phyloP scores from a whole-genome alignment of 1,284 basidiomycete species.

The Coriolopsis trogii region DNA sequence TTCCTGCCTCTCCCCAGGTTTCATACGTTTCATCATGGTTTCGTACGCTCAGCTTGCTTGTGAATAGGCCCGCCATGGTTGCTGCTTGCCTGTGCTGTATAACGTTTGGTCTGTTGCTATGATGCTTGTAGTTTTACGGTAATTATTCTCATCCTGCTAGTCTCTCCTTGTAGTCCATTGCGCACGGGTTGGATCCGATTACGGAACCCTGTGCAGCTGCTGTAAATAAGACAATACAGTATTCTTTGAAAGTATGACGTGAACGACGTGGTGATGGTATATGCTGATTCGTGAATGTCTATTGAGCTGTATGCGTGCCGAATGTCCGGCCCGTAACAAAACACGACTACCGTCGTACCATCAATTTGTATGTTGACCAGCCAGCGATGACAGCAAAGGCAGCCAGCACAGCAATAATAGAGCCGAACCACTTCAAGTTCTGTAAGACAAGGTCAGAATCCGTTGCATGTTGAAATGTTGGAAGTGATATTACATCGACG shows the following conservation, averaged over 20 bases:
- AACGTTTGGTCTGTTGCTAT: constrained; percentile 19
- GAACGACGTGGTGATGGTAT: no score
- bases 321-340: not conserved
- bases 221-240: not conserved
- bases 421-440: constrained; percentile 79
- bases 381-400: constrained; percentile 83
- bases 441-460: not conserved
- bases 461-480: no score
- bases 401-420: constrained; percentile 80
- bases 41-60: constrained; percentile 7
- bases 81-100: constrained; percentile 22
- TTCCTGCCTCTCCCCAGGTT: not conserved
- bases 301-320: not conserved
- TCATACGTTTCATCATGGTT: not conserved
- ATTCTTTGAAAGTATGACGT: no score
- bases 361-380: constrained; percentile 81
- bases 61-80: constrained; percentile 2
- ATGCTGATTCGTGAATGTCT: not conserved
- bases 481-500: constrained; percentile 43
- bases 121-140: constrained; percentile 22
- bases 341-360: constrained; percentile 47
- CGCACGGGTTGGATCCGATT: no score
- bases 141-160: constrained; percentile 16
- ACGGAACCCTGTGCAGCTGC: no score
- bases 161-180: no score